A percentile compares a stretch with the other conserved stretches of the same genome.
These are phyloP conservation scores for Achaetomiella virescens DNA, from an alignment of 495 filamentous ascomycete species.

Conservation along the genomic window DNA sequence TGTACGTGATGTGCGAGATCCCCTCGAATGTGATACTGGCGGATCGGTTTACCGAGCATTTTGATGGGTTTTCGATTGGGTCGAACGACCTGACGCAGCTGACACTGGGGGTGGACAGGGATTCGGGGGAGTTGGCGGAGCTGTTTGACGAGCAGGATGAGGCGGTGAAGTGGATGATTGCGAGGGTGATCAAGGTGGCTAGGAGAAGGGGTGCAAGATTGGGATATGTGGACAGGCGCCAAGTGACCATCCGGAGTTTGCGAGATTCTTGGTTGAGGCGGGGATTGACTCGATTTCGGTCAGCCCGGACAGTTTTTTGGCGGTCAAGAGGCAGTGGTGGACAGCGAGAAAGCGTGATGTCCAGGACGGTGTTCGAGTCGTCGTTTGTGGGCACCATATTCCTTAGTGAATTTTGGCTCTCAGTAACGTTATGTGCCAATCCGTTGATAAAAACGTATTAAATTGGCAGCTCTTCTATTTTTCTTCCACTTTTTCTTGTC, in stretches of 20 bases:
- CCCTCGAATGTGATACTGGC: conserved; percentile 36
- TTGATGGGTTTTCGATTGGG: conserved; percentile 38
- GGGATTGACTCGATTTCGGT: conserved; percentile 23
- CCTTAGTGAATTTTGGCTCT: no score
- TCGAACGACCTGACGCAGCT: conserved; percentile 38
- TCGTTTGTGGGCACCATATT: no score
- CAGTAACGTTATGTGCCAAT: no score
- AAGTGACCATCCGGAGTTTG: conserved; percentile 34
- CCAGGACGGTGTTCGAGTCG: no score
- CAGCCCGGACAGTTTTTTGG: conserved; percentile 21
- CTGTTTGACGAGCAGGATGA: conserved; percentile 34
- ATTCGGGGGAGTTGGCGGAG: conserved; percentile 29
- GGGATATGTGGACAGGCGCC: conserved; percentile 35
- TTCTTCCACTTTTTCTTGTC: no score
- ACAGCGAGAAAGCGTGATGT: conserved; percentile 5
- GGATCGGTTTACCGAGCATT: conserved; percentile 24
- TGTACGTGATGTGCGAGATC: conserved; percentile 40
- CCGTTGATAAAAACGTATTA: no score
- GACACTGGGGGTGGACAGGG: conserved; percentile 34
- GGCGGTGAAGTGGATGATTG: conserved; percentile 36
- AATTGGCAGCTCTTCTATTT: no score
- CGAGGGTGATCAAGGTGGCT: conserved; percentile 23
- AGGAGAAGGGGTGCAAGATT: conserved; percentile 26
- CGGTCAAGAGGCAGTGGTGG: conserved; percentile 18
- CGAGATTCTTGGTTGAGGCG: conserved; percentile 26